Evolutionary conservation across 805 yeast species (phyloP).

Genomic region (Middelhovenomyces tepae): DNA sequence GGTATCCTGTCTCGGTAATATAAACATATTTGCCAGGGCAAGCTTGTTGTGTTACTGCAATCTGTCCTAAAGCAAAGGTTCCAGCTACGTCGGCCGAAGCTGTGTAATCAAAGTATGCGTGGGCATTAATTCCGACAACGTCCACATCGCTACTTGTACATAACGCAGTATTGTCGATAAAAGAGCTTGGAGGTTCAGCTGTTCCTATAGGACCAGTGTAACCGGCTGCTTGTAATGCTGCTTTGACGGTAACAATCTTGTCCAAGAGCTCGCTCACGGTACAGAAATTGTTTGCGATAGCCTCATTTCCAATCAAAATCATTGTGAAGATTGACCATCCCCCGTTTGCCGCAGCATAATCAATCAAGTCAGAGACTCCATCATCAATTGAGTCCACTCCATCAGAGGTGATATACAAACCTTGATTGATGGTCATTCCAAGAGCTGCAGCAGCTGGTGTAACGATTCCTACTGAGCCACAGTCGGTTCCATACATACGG

Average conservation of each 20-base stretch:
- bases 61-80: slow-evolving; percentile 55
- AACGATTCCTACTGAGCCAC: slow-evolving; percentile 57
- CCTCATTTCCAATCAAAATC: slow-evolving; percentile 86
- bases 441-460: slow-evolving; percentile 48
- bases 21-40: slow-evolving; percentile 49
- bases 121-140: slow-evolving; percentile 76
- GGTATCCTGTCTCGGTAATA: slow-evolving; percentile 87
- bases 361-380: slow-evolving; percentile 45
- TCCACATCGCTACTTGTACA: slow-evolving; percentile 63
- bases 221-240: slow-evolving; percentile 55
- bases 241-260: slow-evolving; percentile 59
- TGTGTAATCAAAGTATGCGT: slow-evolving; percentile 67
- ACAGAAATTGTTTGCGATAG: slow-evolving; percentile 54
- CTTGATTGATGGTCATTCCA: slow-evolving; percentile 75
- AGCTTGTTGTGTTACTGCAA: slow-evolving; percentile 39
- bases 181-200: slow-evolving; percentile 82
- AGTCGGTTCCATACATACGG: slow-evolving; percentile 83
- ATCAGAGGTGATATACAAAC: slow-evolving; percentile 62
- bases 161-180: slow-evolving; percentile 50
- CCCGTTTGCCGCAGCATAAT: slow-evolving; percentile 31
- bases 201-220: slow-evolving; percentile 71
- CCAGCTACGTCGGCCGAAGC: slow-evolving; percentile 65
- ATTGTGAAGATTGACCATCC: slow-evolving; percentile 71
- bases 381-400: slow-evolving; percentile 67
- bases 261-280: slow-evolving; percentile 51